Evolutionary conservation across 768 basidiomycete species (phyloP).

Genomic region (Termitomyces sp.): DNA sequence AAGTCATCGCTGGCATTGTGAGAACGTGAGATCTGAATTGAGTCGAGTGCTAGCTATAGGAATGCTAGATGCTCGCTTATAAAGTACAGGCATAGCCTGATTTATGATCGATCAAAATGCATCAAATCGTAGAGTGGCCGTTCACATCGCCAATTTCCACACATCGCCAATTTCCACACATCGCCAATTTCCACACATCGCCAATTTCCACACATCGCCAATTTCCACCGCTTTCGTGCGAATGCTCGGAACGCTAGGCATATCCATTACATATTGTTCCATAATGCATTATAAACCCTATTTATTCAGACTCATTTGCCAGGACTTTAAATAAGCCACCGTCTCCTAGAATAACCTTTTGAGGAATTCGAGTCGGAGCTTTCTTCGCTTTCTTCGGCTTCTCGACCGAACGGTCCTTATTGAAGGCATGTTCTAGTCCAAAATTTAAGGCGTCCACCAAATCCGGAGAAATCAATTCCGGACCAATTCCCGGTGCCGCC

Average conservation of each 20-base stretch:
- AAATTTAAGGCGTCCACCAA: constrained; percentile 47
- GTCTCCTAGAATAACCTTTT: constrained; percentile 4
- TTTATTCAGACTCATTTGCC: constrained; percentile 19
- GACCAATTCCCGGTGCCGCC: constrained; percentile 25
- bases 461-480: constrained; percentile 24
- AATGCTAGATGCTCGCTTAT: background rate
- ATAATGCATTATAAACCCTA: no score
- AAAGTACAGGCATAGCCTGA: constrained; percentile 18
- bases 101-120: no score
- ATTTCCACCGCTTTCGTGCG: no score
- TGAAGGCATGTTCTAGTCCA: constrained; percentile 47
- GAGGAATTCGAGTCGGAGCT: constrained; percentile 8
- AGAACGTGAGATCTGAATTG: background rate
- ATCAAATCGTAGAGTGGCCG: no score
- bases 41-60: no score
- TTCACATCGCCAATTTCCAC: no score
- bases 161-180: no score
- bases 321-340: constrained; percentile 41
- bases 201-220: no score
- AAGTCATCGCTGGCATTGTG: constrained; percentile 18
- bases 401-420: constrained; percentile 34
- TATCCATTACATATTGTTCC: no score
- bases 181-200: no score
- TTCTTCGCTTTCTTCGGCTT: constrained; percentile 34
- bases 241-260: no score